Conservation (phyloP, 2,329 filamentous ascomycete species). For the Didymosphaeria variabile region DNA sequence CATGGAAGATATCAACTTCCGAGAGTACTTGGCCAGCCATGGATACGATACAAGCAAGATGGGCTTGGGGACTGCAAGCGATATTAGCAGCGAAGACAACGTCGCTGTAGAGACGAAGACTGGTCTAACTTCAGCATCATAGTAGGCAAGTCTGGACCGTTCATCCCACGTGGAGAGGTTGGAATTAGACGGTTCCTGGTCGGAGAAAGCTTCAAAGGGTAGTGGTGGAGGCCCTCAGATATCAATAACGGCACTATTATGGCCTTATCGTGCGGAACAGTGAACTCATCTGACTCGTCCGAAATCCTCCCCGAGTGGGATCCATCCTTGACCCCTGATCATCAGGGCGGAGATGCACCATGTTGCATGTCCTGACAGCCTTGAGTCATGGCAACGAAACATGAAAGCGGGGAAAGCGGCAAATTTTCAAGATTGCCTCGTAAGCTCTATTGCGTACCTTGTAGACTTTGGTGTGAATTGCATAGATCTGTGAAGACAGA, state of each 20-base stretch:
- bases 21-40: constrained; percentile 73
- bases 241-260: not conserved
- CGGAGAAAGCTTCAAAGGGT: not conserved
- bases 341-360: not conserved
- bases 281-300: not conserved
- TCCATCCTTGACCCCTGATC: constrained; percentile 1
- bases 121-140: not conserved
- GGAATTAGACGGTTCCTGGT: not conserved
- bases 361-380: not conserved
- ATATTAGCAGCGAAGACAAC: constrained; percentile 25
- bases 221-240: not conserved
- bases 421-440: not conserved
- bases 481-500: not conserved
- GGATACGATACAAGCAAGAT: constrained; percentile 77
- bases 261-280: not conserved
- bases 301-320: not conserved
- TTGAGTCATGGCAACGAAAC: not conserved
- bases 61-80: constrained; percentile 48
- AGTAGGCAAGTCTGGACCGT: not conserved
- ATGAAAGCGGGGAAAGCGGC: not conserved
- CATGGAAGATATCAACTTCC: constrained; percentile 78
- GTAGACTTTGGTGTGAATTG: not conserved
- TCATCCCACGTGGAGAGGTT: not conserved
- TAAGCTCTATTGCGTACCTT: not conserved
- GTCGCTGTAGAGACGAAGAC: constrained; percentile 21